Base-by-base conservation (phyloP, 345 rosid species). In the Salix viminalis region DNA sequence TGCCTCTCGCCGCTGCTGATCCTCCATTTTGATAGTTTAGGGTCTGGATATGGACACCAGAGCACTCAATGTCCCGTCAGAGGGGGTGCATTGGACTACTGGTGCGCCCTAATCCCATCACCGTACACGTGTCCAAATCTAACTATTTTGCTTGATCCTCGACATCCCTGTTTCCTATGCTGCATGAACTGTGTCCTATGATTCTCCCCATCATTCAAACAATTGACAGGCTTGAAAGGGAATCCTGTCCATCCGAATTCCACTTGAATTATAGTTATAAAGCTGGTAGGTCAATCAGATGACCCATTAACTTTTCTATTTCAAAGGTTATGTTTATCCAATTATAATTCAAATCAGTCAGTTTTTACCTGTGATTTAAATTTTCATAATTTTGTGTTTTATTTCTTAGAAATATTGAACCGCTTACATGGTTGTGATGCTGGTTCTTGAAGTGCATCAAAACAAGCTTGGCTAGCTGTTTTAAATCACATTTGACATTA, bases 1-100 rank as follows among this genome's bases (percentile, higher is more conserved):
- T 85, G 84, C 76, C 86, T 67, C 79, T 74, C 72, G 76, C 69
- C 75, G 82, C 75, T 75, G 50, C 75, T 72, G 50, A 39, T 58
- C 23, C 34, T 66, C 5, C 37, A 23, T 18, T 52, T 21, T 32
- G 41, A 42, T 64, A 7, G 9, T 18, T 21, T 44, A 62, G 0
- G 41, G 37, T 39, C 11, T 36, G 34, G 24, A 39, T 30, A 21
- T 16, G 46, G 5, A 41, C 7, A 65, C 7, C 34, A 56, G 14
- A 60, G 4, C 10, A 16, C 26, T 52, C 65, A 6, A 23, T 37
- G 4, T 36, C 10, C 34, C 65, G 52, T 4, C 0, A n/a, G 58
- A 13, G 66, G 39, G n/a, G 39, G n/a, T 72, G 12, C n/a, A 7
- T 74, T 24, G 15, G 32, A 12, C n/a, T 65, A 9, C 23, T 71